Conservation (phyloP, 306 rosid species). For the Senna tora region DNA sequence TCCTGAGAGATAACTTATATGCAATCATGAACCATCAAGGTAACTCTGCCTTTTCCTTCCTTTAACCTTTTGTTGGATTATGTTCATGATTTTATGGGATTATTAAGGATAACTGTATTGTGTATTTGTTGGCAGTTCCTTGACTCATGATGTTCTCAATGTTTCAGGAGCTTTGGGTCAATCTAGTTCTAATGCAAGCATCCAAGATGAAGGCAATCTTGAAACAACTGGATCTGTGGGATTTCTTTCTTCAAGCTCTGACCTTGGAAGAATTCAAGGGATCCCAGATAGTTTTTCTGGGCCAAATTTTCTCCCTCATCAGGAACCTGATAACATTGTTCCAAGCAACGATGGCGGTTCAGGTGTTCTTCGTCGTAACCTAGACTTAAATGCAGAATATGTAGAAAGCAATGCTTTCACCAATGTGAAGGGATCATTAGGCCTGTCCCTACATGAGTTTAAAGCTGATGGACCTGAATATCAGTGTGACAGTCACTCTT, state of each 20-base stretch:
- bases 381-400: conserved; percentile 10
- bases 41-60: conserved; percentile 3
- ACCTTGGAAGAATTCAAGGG: conserved; percentile 8
- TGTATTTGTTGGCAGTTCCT: background rate
- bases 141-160: background rate
- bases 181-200: background rate
- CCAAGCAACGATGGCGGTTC: background rate
- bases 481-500: background rate
- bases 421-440: background rate
- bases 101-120: background rate
- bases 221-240: background rate
- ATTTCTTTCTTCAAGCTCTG: background rate
- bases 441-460: conserved; percentile 1
- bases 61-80: background rate
- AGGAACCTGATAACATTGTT: background rate
- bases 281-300: background rate
- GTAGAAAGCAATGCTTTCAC: background rate
- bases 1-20: background rate
- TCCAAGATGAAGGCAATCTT: background rate
- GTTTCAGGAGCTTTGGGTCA: conserved; percentile 15
- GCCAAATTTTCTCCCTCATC: conserved; percentile 2
- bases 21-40: conserved; percentile 28
- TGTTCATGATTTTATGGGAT: background rate
- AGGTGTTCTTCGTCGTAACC: background rate
- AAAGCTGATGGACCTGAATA: conserved; percentile 9